Conservation (phyloP, 257 asterid genomes). For the Nicotiana sylvestris region DNA sequence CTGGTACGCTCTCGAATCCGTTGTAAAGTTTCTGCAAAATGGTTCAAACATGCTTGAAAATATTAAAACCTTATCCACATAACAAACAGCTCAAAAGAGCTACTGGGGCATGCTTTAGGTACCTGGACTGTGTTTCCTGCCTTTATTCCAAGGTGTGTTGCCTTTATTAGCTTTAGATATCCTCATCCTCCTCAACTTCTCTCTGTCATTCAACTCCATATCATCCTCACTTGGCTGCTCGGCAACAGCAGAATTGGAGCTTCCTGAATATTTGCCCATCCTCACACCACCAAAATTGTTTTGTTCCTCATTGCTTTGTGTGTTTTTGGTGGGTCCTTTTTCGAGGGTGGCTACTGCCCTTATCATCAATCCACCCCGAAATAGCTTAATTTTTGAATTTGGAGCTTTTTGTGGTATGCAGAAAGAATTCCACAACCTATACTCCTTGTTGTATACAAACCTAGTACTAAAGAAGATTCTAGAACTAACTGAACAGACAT, state of each 20-base stretch:
- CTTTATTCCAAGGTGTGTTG: constrained; percentile 93
- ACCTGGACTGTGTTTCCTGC: constrained; percentile 93
- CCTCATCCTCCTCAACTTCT: constrained; percentile 82
- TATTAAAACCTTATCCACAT: constrained; percentile 7
- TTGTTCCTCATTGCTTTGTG: constrained; percentile 27
- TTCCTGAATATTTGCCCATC: constrained; percentile 39
- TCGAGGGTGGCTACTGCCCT: constrained; percentile 74
- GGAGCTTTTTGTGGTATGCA: constrained; percentile 26
- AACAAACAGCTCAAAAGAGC: neutral
- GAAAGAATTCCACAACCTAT: constrained; percentile 35
- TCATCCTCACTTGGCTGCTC: constrained; percentile 45
- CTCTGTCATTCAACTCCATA: constrained; percentile 53
- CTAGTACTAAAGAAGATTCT: constrained; percentile 29
- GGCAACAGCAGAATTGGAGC: constrained; percentile 18
- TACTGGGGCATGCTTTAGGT: neutral
- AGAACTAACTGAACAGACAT: constrained; percentile 43
- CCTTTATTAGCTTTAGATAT: constrained; percentile 95
- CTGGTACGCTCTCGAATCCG: constrained; percentile 78
- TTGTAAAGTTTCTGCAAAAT: constrained; percentile 70
- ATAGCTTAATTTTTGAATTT: constrained; percentile 24
- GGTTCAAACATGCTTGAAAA: constrained; percentile 13
- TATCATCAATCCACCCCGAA: constrained; percentile 47
- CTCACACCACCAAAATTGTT: constrained; percentile 29
- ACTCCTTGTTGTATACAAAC: constrained; percentile 38
- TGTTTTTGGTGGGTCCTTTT: constrained; percentile 25